Percentiles rank a stretch among this genome's conserved stretches.
Evolutionary conservation across 2,329 filamentous ascomycete species (phyloP).

Genomic region (Exophiala mesophila): DNA sequence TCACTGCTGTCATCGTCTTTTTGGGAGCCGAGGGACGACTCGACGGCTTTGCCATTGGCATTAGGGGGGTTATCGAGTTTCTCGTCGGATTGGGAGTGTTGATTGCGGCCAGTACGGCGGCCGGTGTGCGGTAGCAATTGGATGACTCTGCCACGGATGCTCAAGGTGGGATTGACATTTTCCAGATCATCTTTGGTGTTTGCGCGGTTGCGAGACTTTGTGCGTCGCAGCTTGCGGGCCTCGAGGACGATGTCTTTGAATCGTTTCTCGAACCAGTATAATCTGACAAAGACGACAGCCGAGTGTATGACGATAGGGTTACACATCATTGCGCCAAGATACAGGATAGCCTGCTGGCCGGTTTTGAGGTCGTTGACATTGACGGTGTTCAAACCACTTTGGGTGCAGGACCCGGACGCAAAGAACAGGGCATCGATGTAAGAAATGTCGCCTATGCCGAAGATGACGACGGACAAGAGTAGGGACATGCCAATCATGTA

Average conservation of each 20-base stretch:
- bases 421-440: conserved; percentile 92
- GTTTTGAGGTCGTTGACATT: conserved; percentile 63
- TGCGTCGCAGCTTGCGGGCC: conserved; percentile 62
- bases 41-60: conserved; percentile 23
- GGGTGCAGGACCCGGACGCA: conserved; percentile 77
- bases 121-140: conserved; percentile 28
- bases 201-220: conserved; percentile 46
- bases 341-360: conserved; percentile 70
- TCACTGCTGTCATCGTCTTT: neutral
- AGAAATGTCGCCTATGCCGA: conserved; percentile 55
- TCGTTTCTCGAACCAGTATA: conserved; percentile 98
- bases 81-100: conserved; percentile 5
- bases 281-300: conserved; percentile 80
- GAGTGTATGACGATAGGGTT: conserved; percentile 83
- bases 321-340: conserved; percentile 64
- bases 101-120: conserved; percentile 1
- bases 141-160: conserved; percentile 29
- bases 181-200: conserved; percentile 42
- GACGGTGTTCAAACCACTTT: conserved; percentile 82
- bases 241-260: conserved; percentile 81
- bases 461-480: conserved; percentile 72
- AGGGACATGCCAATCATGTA: conserved; percentile 74
- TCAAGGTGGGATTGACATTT: conserved; percentile 13
- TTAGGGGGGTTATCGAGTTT: conserved; percentile 9
- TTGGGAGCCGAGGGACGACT: conserved; percentile 18